Evolutionary conservation across 768 basidiomycete genomes (phyloP), one percentile per base, ranked within the genome.

Genomic region (Kwoniella newhampshirensis): DNA sequence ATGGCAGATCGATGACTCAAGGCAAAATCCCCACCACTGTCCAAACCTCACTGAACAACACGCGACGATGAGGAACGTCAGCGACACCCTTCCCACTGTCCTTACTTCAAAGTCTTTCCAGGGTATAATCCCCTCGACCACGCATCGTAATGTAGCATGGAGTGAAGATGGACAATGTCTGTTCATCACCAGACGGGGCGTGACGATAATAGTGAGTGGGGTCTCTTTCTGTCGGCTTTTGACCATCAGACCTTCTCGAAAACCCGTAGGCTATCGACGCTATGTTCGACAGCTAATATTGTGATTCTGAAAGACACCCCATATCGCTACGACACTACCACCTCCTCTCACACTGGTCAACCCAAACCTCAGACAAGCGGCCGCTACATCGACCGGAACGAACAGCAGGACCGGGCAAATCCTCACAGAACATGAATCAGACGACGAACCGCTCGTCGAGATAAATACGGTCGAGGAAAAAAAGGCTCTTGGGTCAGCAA

Each of bases 111-210:
- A 53, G 15, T 25, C 43, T 1, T 39, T 60, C 3, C 54, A 49
- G 5, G 63, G 60, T 3, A 55, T 58, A 4, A 30, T 52, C 20
- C 47, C 60, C 12, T 60, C 65, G 7, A 46, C 63, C 2, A 35
- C 35, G 5, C 45, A 49, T 18, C 50, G 54, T 5, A 63, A 63
- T 47, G 42, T 70, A 0, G 32, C 56, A n/a, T 73, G 68, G 66
- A 68, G 47, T 36, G 61, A 66, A 37, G 71, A 73, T 59, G 71
- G 68, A 3, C 71, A 73, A 60, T 70, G 66, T 39, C 28, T 64
- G 15, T 59, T 66, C 46, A 26, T 68, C 12, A 59, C 59, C 30
- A 36, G 54, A 4, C 50, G 60, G 17, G 60, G 57, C 12, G 64
- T 68, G 25, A 46, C 42, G 17, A 68, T 73, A 7, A n/a, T 66